Conservation (phyloP, 768 basidiomycete genomes). For the Lentinula lateritia region DNA sequence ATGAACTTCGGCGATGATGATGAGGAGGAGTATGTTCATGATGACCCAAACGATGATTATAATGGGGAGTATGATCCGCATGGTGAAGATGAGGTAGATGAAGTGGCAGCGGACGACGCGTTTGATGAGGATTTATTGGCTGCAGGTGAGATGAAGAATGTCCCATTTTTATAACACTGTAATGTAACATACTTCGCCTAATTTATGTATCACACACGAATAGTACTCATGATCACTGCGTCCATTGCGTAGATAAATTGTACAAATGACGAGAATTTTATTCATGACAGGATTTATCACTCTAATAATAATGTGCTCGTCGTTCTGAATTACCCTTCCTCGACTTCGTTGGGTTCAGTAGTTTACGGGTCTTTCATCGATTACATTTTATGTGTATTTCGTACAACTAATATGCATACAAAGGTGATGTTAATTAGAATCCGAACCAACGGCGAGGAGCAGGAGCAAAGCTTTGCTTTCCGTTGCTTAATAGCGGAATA, state of each 20-base stretch:
- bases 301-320: no score
- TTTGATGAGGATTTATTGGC: slow-evolving; percentile 79
- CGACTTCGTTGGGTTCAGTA: no score
- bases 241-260: not conserved
- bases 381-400: no score
- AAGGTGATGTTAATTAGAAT: not conserved
- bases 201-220: not conserved
- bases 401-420: not conserved
- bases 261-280: no score
- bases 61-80: slow-evolving; percentile 24
- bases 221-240: not conserved
- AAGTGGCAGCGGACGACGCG: slow-evolving; percentile 63
- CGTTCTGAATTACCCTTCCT: no score
- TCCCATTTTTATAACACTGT: slow-evolving; percentile 49
- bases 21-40: slow-evolving; percentile 14
- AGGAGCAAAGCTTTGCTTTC: not conserved
- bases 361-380: no score
- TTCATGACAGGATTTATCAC: no score
- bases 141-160: slow-evolving; percentile 79
- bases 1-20: slow-evolving; percentile 39
- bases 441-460: not conserved
- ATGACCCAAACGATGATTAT: not conserved
- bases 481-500: not conserved
- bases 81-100: slow-evolving; percentile 33
- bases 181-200: not conserved